phyloP scores from a whole-genome alignment of 352 stramenopile genomes.

The Globisporangium nunn region DNA sequence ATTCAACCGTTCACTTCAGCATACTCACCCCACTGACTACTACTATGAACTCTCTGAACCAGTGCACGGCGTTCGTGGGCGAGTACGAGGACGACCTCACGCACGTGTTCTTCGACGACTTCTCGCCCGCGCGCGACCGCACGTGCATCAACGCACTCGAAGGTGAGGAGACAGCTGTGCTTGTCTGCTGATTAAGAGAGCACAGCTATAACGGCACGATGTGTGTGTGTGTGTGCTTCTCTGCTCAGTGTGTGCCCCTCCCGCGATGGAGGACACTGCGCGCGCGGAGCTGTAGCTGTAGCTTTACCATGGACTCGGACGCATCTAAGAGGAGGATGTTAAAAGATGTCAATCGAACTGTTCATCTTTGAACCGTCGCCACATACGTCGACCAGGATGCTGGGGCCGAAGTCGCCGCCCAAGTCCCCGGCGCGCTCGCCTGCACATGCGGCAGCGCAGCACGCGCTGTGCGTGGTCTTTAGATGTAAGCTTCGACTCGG shows the following conservation, averaged over 20 bases:
- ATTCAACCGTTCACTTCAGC: too few relatives aligned
- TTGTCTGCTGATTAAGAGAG: too few relatives aligned
- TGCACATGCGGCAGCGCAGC: conserved; percentile 6
- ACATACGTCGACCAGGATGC: background rate
- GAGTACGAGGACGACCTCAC: conserved; percentile 80
- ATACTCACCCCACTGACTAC: too few relatives aligned
- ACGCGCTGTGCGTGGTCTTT: conserved; percentile 17
- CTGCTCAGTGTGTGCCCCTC: too few relatives aligned
- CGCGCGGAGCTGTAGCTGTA: background rate
- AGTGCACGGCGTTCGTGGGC: conserved; percentile 77
- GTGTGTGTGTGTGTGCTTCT: too few relatives aligned
- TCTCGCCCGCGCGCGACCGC: conserved; percentile 50
- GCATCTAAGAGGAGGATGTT: too few relatives aligned
- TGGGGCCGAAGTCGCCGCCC: conserved; percentile 22
- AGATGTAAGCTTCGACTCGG: too few relatives aligned
- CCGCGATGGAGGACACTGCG: too few relatives aligned
- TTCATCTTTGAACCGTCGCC: background rate
- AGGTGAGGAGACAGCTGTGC: conserved; percentile 19
- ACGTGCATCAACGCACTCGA: conserved; percentile 43
- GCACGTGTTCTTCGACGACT: conserved; percentile 71
- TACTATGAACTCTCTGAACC: background rate
- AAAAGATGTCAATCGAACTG: too few relatives aligned
- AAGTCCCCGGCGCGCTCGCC: conserved; percentile 44
- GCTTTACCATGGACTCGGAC: too few relatives aligned
- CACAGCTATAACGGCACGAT: too few relatives aligned